A percentile compares a stretch with the other conserved stretches of the same genome.
Evolutionary conservation across 73 alveolate genomes (phyloP).

Genomic region (Effrenium voratum): DNA sequence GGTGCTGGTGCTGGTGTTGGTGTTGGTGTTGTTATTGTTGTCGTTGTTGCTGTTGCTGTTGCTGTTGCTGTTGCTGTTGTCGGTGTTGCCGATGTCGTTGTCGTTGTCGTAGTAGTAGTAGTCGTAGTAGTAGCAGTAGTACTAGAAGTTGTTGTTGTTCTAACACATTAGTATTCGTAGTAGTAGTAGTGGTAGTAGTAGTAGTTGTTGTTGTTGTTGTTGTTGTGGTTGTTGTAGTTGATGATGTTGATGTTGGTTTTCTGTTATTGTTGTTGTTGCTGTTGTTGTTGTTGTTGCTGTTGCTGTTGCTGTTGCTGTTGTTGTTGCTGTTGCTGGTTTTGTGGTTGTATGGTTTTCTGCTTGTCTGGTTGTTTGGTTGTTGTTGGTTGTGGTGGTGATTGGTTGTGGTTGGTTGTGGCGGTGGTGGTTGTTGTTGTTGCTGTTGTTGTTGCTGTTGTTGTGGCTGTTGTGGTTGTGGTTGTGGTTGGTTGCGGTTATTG

Average conservation of each 20-base stretch:
- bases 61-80: too few relatives aligned
- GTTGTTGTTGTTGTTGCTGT: not conserved
- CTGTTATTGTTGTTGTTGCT: not conserved
- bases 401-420: not conserved
- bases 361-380: not conserved
- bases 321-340: not conserved
- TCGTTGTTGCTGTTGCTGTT: too few relatives aligned
- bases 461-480: not conserved
- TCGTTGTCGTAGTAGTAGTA: too few relatives aligned
- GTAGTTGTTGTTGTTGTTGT: conserved; percentile 14
- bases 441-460: conserved; percentile 29
- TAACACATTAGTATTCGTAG: too few relatives aligned
- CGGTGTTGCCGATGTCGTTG: too few relatives aligned
- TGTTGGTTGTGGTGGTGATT: not conserved
- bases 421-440: not conserved
- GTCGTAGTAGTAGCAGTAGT: not conserved
- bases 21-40: too few relatives aligned
- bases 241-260: not conserved
- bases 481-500: not conserved
- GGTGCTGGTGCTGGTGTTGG: too few relatives aligned
- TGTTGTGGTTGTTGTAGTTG: not conserved
- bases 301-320: not conserved
- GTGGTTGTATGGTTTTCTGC: not conserved
- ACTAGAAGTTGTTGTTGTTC: not conserved
- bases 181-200: not conserved